Evolutionary conservation across 805 yeast species (phyloP).

Genomic region (Pichia scutulata): DNA sequence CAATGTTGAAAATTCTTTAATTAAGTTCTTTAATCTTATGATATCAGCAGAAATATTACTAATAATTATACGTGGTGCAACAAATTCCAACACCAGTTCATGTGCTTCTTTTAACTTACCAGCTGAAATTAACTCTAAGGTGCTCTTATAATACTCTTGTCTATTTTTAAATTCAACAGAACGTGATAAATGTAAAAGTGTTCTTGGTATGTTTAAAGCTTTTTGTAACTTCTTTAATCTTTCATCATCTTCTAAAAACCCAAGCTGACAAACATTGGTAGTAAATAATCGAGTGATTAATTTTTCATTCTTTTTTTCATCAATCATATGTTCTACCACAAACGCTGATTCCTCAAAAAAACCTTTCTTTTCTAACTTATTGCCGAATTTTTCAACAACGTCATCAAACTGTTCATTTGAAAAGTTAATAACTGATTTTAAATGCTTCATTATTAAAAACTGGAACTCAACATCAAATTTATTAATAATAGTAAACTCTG

Average conservation of each 20-base stretch:
- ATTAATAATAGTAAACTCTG: neutral
- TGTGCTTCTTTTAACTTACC: conserved; percentile 58
- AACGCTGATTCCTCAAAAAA: conserved; percentile 54
- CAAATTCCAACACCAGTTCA: conserved; percentile 39
- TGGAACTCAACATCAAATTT: conserved; percentile 18
- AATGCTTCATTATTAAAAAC: conserved; percentile 20
- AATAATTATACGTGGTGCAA: conserved; percentile 70
- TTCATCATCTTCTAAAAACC: conserved; percentile 21
- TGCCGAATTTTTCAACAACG: conserved; percentile 33
- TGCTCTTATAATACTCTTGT: conserved; percentile 52
- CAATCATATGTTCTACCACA: conserved; percentile 48
- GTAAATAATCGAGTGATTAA: conserved; percentile 34
- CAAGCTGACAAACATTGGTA: conserved; percentile 25
- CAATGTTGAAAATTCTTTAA: conserved; percentile 35
- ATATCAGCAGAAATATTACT: conserved; percentile 28
- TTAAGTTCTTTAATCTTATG: conserved; percentile 31
- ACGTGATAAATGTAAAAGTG: conserved; percentile 45
- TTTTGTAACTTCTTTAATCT: conserved; percentile 32
- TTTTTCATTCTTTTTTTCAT: conserved; percentile 38
- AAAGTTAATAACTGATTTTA: conserved; percentile 18
- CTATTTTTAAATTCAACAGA: conserved; percentile 46
- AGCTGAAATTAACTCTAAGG: conserved; percentile 55
- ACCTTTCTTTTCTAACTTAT: conserved; percentile 40
- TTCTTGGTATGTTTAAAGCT: conserved; percentile 40
- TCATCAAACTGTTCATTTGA: conserved; percentile 13